Conservation (phyloP, 352 stramenopile species). For the Pythium brassicae region DNA sequence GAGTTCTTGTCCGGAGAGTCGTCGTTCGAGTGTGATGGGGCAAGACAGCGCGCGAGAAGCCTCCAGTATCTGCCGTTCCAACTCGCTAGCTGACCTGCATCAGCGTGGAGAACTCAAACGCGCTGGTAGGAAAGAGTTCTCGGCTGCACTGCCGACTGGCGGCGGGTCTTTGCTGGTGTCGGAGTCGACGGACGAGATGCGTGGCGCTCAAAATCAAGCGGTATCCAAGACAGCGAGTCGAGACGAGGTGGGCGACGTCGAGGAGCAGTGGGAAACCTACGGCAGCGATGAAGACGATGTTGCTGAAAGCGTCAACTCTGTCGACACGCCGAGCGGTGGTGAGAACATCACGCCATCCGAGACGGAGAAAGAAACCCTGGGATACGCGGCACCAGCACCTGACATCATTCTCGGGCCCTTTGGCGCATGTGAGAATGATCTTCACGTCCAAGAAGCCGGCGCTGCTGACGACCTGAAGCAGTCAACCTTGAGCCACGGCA, state of each 20-base stretch:
- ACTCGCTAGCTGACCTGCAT: not conserved
- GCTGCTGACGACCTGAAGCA: not conserved
- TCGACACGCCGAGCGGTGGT: too few species aligned
- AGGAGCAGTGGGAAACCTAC: slow-evolving; percentile 7
- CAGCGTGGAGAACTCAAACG: not conserved
- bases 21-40: not conserved
- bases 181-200: not conserved
- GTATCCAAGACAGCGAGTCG: not conserved
- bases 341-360: not conserved
- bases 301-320: too few species aligned
- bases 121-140: not conserved
- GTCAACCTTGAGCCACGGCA: not conserved
- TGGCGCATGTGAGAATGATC: not conserved
- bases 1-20: slow-evolving; percentile 1
- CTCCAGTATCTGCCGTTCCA: not conserved
- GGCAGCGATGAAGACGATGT: not conserved
- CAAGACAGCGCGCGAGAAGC: too few species aligned
- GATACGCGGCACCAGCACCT: not conserved
- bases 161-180: not conserved
- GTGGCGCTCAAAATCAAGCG: not conserved
- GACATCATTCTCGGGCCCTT: too few species aligned
- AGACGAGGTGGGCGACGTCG: not conserved
- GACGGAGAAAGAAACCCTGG: not conserved
- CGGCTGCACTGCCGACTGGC: not conserved
- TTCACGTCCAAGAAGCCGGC: slow-evolving; percentile 4